Evolutionary conservation across 148 eudicot genomes (phyloP), one percentile per base, ranked within the genome.

Genomic region (Silene latifolia): DNA sequence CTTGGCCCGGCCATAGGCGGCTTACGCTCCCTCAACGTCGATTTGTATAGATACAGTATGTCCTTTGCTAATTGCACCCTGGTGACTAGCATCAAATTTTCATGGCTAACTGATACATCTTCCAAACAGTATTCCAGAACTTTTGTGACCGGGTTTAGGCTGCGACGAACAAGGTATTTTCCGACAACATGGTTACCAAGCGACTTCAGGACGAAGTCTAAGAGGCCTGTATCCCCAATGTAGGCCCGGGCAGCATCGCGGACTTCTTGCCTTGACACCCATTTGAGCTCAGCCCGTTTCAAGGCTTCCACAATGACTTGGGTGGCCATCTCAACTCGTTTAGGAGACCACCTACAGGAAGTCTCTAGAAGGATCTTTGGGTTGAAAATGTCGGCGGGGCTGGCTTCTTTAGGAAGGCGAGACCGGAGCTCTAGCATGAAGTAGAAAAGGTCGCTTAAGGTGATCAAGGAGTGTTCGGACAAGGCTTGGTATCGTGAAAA

Each of bases 151-250:
- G 97, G 99, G 82, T 95, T 95, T 24, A 95, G 76, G 76, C 97
- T 90, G 5, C 99, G 87, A 3, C 97, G 87, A 27, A 95, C 98
- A 74, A 95, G 85, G 80, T 92, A 95, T 46, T 88, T 90, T 18
- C 98, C 99, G 2, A 95, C 97, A 6, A 90, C 84, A 72, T 92
- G 99, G 42, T 95, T 95, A 57, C 99, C 98, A 23, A 95, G 85
- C 7, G 97, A 92, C 76, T 95, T 95, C 65, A 95, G 85, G 70
- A 95, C 99, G n/a, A 95, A 95, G 83, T 95, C 99, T 17, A 95
- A 63, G 60, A 95, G 74, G 0, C 99, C 98, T 0, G 98, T 95
- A 84, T 96, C 99, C 13, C 99, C 99, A 66, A 96, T 89, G 64
- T 92, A 88, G 46, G 86, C 88, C n/a, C 99, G 87, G 21, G 99